Evolutionary conservation across 306 rosid genomes (phyloP), one percentile per base, ranked within the genome.

Genomic region (Potentilla sterilis): DNA sequence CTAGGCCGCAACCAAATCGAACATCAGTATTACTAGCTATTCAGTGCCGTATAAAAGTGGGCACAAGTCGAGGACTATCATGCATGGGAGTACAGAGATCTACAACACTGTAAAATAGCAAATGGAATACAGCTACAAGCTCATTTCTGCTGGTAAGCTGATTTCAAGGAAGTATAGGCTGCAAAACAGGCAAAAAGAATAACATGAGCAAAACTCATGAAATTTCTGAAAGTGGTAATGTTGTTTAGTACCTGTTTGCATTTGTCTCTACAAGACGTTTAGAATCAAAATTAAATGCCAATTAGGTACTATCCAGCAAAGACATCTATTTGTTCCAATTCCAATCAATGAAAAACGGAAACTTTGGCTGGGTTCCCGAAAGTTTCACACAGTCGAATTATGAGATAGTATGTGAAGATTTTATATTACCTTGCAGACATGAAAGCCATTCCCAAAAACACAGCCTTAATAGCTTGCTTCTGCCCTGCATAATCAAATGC

Each of bases 401-500:
- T 37, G 9, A 16, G 44, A 64, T 37, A 16, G 18, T 34, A 16
- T 37, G 7, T 65, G 1, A 19, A 37, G 15, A 16, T 12, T 65
- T 7, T n/a, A 67, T 62, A 51, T 84, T 80, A 94, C 98, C 97
- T 94, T 43, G 94, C 97, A 72, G 98, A 94, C 98, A 94, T 94
- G 85, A 90, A 94, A 54, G 96, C 97, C 98, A 94, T 94, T 82
- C 98, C 97, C 77, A 84, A 83, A 85, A 94, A 94, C 65, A 94
- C 96, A 2, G 96, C 97, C 86, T 94, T 94, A 51, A 91, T 85
- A 35, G 97, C 92, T 80, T 85, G 98, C 88, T 94, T 94, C 83
- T 80, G 92, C 74, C 97, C 97, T 12, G 98, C 98, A 88, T 94
- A 87, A 78, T 91, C 97, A 81, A 94, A 94, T 7, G 98, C 98